Evolutionary conservation across 2,329 filamentous ascomycete genomes (phyloP), one percentile per base, ranked within the genome.

Genomic region (Venturia pyrina): DNA sequence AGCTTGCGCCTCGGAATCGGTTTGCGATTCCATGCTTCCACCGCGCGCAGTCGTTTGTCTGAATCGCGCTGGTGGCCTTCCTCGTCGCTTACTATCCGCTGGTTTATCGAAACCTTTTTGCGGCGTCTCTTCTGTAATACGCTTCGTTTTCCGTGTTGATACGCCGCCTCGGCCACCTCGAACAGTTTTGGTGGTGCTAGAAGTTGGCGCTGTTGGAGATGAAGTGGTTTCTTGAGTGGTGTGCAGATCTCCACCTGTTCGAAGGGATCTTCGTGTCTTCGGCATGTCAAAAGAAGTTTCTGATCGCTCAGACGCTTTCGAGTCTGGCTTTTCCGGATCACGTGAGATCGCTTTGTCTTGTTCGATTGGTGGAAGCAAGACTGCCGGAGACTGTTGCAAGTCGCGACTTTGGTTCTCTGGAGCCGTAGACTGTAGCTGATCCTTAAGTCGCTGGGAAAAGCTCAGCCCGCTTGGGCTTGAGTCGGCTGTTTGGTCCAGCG

Each of bases 201-300:
- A 37, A 34, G 24, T 59, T 28, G 63, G 40, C 15, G 44, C 34
- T 28, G 24, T 44, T 28, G 43, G 10, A 1, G 32, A 32, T 24
- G 62, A 48, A 53, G 24, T 19, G 17, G 13, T 15, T 37, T 43
- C 37, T 15, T 48, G 53, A 17, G 21, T 44, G 3, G 15, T 11
- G 24, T 59, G 59, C 8, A 40, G 19, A 11, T 37, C 21, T 24
- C 32, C 50, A 19, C 44, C 28, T 10, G 43, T 59, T 7, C 63
- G 63, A 34, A 43, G 37, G n/a, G 63, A 65, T 17, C 63, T 48
- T 28, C 63, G 63, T 59, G 63, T 65, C 37, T 53, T 50, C 13
- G 63, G 63, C 63, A 65, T 65, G 21, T 44, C 46, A 19, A 64
- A 50, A 37, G 44, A 53, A 50, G 28, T 59, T 59, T 53, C 62